These are phyloP conservation scores for Chytriomyces confervae DNA, from an alignment of 192 early-diverging fungal genomes.

Conservation along the genomic window DNA sequence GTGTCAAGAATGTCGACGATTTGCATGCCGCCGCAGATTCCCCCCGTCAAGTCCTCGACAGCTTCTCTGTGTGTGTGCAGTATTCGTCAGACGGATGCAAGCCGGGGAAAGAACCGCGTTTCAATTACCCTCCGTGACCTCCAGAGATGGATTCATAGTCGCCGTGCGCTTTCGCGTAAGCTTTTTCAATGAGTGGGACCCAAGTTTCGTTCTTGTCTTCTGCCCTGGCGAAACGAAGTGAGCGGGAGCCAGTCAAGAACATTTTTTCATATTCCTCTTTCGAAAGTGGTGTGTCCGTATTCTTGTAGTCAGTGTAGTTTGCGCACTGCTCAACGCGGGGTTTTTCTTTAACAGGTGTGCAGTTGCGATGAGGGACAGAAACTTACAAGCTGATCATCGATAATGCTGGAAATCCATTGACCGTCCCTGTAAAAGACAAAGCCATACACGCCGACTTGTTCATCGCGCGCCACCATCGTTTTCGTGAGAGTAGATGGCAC, in stretches of 20 bases:
- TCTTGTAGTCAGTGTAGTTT: background rate
- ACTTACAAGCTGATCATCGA: slow-evolving; percentile 54
- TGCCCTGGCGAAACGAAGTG: slow-evolving; percentile 45
- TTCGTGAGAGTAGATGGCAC: slow-evolving; percentile 51
- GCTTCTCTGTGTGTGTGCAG: slow-evolving; percentile 43
- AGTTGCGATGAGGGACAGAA: background rate
- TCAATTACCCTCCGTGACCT: slow-evolving; percentile 34
- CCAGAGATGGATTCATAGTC: slow-evolving; percentile 56
- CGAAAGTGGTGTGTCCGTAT: background rate
- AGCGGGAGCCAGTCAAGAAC: slow-evolving; percentile 27
- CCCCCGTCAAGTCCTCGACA: slow-evolving; percentile 65
- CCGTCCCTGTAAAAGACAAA: slow-evolving; percentile 67
- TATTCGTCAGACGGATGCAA: background rate
- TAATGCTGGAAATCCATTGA: slow-evolving; percentile 60
- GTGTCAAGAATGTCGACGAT: slow-evolving; percentile 55
- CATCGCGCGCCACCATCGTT: slow-evolving; percentile 60
- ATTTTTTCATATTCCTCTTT: slow-evolving; percentile 30
- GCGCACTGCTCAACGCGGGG: background rate
- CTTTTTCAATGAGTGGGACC: slow-evolving; percentile 63
- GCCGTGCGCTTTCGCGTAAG: slow-evolving; percentile 63
- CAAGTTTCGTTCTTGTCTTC: slow-evolving; percentile 57
- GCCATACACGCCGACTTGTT: slow-evolving; percentile 61
- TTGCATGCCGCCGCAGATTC: slow-evolving; percentile 46
- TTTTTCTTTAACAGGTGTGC: background rate
- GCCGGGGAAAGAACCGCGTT: background rate